Evolutionary conservation across 805 yeast genomes (phyloP).

Genomic region (Lipomyces lipofer): DNA sequence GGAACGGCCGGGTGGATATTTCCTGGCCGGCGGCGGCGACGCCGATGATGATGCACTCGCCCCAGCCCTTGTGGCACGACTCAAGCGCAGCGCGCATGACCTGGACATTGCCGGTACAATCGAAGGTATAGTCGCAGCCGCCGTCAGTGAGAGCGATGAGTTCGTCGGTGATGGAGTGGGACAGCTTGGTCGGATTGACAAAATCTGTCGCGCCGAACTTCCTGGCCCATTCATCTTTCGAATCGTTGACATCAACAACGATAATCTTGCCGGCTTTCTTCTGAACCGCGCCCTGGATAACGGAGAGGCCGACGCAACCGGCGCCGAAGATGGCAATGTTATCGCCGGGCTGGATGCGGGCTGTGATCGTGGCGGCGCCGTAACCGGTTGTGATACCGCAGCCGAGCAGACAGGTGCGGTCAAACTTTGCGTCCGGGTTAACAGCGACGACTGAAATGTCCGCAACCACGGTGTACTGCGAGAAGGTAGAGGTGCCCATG

Average conservation of each 20-base stretch:
- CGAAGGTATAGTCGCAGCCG: conserved; percentile 93
- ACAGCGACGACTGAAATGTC: conserved; percentile 96
- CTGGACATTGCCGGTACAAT: conserved; percentile 93
- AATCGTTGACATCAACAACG: conserved; percentile 83
- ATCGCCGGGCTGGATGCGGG: conserved; percentile 86
- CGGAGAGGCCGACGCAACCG: conserved; percentile 96
- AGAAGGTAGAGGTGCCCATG: conserved; percentile 98
- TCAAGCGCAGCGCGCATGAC: conserved; percentile 97
- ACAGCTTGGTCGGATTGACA: conserved; percentile 76
- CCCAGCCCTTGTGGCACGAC: conserved; percentile 99
- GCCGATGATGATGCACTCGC: conserved; percentile 90
- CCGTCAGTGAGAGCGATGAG: conserved; percentile 92
- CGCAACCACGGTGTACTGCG: conserved; percentile 97
- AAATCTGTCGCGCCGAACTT: conserved; percentile 96
- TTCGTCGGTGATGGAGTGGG: conserved; percentile 73
- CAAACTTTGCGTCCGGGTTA: conserved; percentile 77
- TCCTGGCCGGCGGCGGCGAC: conserved; percentile 99
- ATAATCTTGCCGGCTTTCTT: conserved; percentile 76
- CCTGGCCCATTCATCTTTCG: conserved; percentile 80
- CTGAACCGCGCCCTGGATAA: conserved; percentile 88
- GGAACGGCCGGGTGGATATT: conserved; percentile 96
- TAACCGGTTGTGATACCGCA: conserved; percentile 99
- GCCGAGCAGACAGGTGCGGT: conserved; percentile 88
- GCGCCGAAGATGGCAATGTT: conserved; percentile 96
- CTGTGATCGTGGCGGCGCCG: conserved; percentile 96